Percentiles rank a stretch among this genome's conserved stretches.
These are phyloP conservation scores for Xerocomus amazonicus DNA, from an alignment of 1,284 basidiomycete genomes.

Conservation along the genomic window DNA sequence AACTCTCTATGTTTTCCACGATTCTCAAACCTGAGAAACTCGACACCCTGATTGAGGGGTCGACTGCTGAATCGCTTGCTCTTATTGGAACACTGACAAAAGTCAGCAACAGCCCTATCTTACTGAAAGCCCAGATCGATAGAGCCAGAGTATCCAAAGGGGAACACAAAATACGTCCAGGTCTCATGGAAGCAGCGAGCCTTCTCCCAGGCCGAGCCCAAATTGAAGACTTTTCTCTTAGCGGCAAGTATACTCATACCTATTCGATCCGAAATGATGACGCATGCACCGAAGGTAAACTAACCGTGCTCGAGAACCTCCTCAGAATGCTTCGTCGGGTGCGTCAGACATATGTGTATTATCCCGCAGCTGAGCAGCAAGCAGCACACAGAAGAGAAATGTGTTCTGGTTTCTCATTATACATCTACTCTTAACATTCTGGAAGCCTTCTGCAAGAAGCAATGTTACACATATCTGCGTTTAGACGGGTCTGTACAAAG, in stretches of 20 bases:
- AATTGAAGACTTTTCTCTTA: constrained; percentile 69
- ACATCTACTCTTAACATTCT: constrained; percentile 91
- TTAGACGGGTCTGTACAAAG: constrained; percentile 73
- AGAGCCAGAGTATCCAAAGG: constrained; percentile 33
- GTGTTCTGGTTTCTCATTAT: constrained; percentile 87
- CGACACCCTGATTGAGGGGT: constrained; percentile 61
- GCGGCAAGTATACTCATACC: constrained; percentile 48
- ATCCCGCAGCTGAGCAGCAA: constrained; percentile 11
- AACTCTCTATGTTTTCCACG: constrained; percentile 76
- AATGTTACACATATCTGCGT: constrained; percentile 76
- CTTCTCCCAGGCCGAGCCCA: constrained; percentile 63
- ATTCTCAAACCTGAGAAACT: constrained; percentile 70
- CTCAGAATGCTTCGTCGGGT: constrained; percentile 65
- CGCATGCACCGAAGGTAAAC: constrained; percentile 61
- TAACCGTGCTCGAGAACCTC: constrained; percentile 73
- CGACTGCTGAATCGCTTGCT: constrained; percentile 78
- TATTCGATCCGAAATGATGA: not conserved
- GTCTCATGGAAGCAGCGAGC: constrained; percentile 59
- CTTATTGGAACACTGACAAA: constrained; percentile 81
- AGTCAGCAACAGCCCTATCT: constrained; percentile 89
- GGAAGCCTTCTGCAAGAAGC: constrained; percentile 79
- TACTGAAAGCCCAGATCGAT: constrained; percentile 60
- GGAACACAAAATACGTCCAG: constrained; percentile 43
- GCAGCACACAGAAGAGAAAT: constrained; percentile 84
- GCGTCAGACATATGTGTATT: constrained; percentile 8